phyloP scores from a whole-genome alignment of 768 basidiomycete species.

The Suillus brevipes region DNA sequence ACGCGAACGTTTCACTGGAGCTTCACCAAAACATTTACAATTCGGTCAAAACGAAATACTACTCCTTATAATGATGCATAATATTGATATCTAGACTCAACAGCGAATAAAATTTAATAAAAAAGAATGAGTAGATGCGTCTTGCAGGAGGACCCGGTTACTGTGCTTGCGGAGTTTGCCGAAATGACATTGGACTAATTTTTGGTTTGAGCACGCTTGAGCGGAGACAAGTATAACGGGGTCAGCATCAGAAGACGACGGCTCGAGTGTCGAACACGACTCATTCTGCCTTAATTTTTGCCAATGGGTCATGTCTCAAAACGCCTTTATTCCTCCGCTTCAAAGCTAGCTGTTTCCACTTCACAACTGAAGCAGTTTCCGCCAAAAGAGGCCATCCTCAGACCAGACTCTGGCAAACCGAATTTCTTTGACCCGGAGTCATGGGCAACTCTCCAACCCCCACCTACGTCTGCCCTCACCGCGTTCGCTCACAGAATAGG shows the following conservation, averaged over 20 bases:
- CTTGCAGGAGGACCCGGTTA: constrained; percentile 4
- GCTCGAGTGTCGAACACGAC: constrained; percentile 10
- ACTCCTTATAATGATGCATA: not conserved
- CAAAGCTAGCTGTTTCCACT: constrained; percentile 56
- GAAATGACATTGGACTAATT: constrained; percentile 32
- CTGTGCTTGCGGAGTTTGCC: constrained; percentile 34
- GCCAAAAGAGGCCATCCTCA: constrained; percentile 52
- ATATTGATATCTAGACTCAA: not conserved
- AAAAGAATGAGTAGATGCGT: not conserved
- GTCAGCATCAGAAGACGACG: constrained; percentile 10
- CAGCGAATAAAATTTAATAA: not conserved
- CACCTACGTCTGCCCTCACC: constrained; percentile 66
- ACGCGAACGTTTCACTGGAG: not conserved
- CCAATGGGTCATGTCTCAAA: constrained; percentile 62
- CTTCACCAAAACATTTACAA: not conserved
- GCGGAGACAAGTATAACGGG: constrained; percentile 11
- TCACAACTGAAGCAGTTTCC: constrained; percentile 59
- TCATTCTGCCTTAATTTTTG: constrained; percentile 8
- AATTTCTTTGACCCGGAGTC: constrained; percentile 59
- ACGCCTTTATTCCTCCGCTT: constrained; percentile 49
- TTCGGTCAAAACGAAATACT: not conserved
- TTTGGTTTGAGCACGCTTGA: constrained; percentile 15
- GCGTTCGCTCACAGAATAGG: constrained; percentile 80
- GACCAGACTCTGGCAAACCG: constrained; percentile 33
- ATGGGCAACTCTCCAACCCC: constrained; percentile 73